These are phyloP conservation scores for Aspergillus cejpii DNA, from an alignment of 2,329 filamentous ascomycete genomes.

Conservation along the genomic window DNA sequence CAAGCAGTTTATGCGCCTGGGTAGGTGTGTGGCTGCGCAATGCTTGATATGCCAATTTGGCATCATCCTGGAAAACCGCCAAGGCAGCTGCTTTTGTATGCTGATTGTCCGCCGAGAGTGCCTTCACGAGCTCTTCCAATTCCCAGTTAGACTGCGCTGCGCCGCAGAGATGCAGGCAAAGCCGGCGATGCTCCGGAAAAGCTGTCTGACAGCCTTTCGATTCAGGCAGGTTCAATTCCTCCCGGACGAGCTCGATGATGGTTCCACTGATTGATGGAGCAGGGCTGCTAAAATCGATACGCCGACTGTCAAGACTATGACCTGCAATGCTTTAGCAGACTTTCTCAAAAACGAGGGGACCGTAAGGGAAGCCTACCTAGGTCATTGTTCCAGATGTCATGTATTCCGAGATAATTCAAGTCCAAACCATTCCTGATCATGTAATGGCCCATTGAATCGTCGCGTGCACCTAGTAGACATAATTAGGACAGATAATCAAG, in stretches of 20 bases:
- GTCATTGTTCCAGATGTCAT: conserved; percentile 53
- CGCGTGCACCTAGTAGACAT: conserved; percentile 32
- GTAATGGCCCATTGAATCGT: conserved; percentile 40
- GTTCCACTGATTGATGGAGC: conserved; percentile 31
- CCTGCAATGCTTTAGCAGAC: conserved; percentile 22
- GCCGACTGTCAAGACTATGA: conserved; percentile 29
- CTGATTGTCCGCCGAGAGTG: conserved; percentile 48
- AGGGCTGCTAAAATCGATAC: conserved; percentile 21
- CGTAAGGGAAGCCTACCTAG: conserved; percentile 37
- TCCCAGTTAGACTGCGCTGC: conserved; percentile 50
- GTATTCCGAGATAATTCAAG: conserved; percentile 55
- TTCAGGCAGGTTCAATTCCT: conserved; percentile 45
- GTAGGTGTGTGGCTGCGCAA: conserved; percentile 49
- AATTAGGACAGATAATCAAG: not conserved
- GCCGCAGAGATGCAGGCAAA: conserved; percentile 55
- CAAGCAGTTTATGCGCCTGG: conserved; percentile 52
- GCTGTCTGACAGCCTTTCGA: conserved; percentile 48
- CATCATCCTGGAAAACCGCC: conserved; percentile 55
- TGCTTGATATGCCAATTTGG: conserved; percentile 52
- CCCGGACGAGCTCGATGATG: conserved; percentile 47
- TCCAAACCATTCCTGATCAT: conserved; percentile 54
- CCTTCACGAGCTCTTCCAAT: conserved; percentile 45
- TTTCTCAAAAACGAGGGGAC: not conserved
- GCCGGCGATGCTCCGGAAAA: conserved; percentile 51
- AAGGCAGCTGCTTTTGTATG: conserved; percentile 59